phyloP scores from a whole-genome alignment of 805 yeast genomes.

The Myxozyma geophila region DNA sequence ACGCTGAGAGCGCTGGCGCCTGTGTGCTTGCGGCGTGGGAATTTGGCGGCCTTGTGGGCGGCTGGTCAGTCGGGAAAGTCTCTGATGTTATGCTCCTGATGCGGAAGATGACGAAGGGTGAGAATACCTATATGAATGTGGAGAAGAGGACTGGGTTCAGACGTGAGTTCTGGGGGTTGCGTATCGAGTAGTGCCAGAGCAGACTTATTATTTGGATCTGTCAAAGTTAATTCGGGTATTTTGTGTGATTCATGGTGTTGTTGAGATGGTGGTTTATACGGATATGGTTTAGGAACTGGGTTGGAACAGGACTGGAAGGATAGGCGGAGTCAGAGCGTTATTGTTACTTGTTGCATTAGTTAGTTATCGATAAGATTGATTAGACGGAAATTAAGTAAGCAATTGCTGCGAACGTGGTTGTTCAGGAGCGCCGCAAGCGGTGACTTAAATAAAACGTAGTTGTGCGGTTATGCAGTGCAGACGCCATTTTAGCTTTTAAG shows the following conservation, averaged over 20 bases:
- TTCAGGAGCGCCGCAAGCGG: neutral
- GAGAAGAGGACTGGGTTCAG: neutral
- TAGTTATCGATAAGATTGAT: neutral
- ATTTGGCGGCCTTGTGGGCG: conserved; percentile 22
- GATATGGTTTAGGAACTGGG: too few species aligned
- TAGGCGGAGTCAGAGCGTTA: too few species aligned
- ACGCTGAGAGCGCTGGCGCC: conserved; percentile 6
- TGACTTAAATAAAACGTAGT: too few species aligned
- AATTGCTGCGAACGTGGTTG: neutral
- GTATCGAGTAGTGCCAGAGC: neutral
- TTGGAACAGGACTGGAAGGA: too few species aligned
- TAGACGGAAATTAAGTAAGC: too few species aligned
- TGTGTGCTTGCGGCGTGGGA: conserved; percentile 22
- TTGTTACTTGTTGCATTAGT: neutral
- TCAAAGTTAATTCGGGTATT: too few species aligned
- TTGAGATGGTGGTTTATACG: too few species aligned
- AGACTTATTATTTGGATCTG: too few species aligned
- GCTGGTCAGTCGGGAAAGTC: conserved; percentile 16
- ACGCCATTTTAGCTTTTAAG: too few species aligned
- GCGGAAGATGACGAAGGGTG: conserved; percentile 3
- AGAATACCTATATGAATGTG: neutral
- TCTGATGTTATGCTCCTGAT: conserved; percentile 12
- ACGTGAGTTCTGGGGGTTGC: conserved; percentile 25
- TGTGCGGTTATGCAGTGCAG: neutral
- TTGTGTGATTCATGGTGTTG: too few species aligned